Evolutionary conservation across 768 basidiomycete genomes (phyloP).

Genomic region (Lactifluus echinatus): DNA sequence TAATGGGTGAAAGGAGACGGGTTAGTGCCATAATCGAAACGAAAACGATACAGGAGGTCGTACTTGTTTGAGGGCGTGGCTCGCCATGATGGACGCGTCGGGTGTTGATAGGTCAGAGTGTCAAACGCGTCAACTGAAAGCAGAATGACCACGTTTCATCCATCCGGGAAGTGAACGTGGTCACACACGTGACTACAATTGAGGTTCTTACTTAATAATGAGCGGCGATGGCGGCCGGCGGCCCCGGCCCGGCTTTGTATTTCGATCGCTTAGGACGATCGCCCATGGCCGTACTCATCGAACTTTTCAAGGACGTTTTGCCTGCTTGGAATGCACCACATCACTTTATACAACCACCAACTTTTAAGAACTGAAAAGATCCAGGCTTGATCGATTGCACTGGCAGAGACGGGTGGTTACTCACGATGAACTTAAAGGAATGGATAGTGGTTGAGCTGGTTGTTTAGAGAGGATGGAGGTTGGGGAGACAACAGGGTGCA

Average conservation of each 20-base stretch:
- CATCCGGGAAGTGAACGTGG: neutral
- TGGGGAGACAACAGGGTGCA: neutral
- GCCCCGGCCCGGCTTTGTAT: conserved; percentile 3
- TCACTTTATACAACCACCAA: conserved; percentile 14
- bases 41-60: conserved; percentile 9
- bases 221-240: conserved; percentile 3
- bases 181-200: neutral
- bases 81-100: conserved; percentile 32
- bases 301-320: conserved; percentile 19
- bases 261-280: neutral
- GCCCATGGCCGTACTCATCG: neutral
- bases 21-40: neutral
- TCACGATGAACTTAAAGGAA: conserved; percentile 3
- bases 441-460: neutral
- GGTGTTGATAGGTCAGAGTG: neutral
- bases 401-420: neutral
- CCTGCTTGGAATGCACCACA: conserved; percentile 41
- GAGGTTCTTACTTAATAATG: too few species aligned
- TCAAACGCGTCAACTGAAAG: neutral
- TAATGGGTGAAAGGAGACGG: conserved; percentile 33
- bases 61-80: conserved; percentile 38
- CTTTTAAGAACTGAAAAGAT: neutral
- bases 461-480: neutral
- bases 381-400: neutral
- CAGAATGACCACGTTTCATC: too few species aligned